Base-by-base conservation (phyloP, 306 rosid genomes). In the Begonia masoniana region DNA sequence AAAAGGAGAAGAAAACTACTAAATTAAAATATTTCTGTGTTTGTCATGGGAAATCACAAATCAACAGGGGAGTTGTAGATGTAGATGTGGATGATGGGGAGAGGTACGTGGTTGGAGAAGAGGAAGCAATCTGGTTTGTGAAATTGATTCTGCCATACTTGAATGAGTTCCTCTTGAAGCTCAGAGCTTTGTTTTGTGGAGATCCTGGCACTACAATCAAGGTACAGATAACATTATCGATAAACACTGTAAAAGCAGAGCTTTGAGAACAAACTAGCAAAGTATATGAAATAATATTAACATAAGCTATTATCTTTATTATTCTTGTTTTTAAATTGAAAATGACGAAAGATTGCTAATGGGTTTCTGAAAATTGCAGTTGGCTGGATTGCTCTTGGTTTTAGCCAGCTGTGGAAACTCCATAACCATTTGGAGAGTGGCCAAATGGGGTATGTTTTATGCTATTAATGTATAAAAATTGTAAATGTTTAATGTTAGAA, bases 331-430 rank as follows among this genome's bases (percentile, higher is more conserved):
- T 50, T 12, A 11, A 10, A 12, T 41, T 9, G 49, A 42, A 6
- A 24, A 15, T 52, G 50, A 46, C 23, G n/a, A n/a, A 56, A 23
- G 17, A 39, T 9, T 14, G 13, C 23, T 17, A 7, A 15, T 24
- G 47, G 14, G 41, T 57, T 11, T 39, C 13, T 60, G 8, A 10
- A 54, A 31, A 50, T 63, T 58, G 81, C 94, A 88, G 97, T 55
- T 88, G 77, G 94, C 95, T 43, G 81, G 74, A 24, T 59, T 82
- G 71, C 97, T 88, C 45, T 85, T 88, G 67, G 83, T 85, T 63
- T 70, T 88, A 58, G 97, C 97, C 3, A 84, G 88, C 69, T 78
- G 97, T 69, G 95, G 97, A 55, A 84, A 73, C 71, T 80, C 68
- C 75, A 70, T 88, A 57, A 82, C 97, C 57, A 61, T 85, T 70